Conservation (phyloP, 2,329 filamentous ascomycete genomes). For the Trichoderma citrinoviride region DNA sequence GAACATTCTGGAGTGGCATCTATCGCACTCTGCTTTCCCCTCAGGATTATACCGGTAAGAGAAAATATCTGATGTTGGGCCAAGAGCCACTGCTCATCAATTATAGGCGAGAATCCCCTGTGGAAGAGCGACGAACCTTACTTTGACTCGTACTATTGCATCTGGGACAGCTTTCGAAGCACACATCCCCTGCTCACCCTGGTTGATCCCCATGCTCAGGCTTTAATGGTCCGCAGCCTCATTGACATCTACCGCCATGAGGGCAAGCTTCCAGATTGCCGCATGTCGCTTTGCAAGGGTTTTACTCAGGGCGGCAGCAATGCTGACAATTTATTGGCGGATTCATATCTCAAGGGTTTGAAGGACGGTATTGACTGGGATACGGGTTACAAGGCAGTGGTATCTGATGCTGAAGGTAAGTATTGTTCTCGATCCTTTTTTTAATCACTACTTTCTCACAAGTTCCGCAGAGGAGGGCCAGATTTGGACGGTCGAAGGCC, state of each 20-base stretch:
- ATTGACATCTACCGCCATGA: conserved; percentile 70
- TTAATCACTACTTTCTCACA: background rate
- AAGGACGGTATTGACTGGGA: conserved; percentile 64
- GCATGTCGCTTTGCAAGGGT: conserved; percentile 74
- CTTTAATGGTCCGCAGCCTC: conserved; percentile 66
- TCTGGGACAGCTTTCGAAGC: conserved; percentile 72
- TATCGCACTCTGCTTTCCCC: conserved; percentile 69
- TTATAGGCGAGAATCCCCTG: conserved; percentile 63
- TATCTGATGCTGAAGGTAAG: conserved; percentile 66
- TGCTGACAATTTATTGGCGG: conserved; percentile 67
- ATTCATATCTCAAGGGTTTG: conserved; percentile 70
- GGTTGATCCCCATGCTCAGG: conserved; percentile 64
- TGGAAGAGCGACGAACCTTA: conserved; percentile 72
- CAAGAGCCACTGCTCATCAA: background rate
- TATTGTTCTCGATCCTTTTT: conserved; percentile 37
- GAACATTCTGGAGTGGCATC: conserved; percentile 67
- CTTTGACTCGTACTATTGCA: conserved; percentile 66
- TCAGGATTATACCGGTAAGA: conserved; percentile 62
- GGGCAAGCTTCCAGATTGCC: conserved; percentile 70
- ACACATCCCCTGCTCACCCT: conserved; percentile 71
- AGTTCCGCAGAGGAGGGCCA: conserved; percentile 42
- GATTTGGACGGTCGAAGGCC: conserved; percentile 67
- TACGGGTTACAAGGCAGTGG: conserved; percentile 67
- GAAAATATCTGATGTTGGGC: no score
- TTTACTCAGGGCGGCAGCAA: conserved; percentile 76